Percentiles rank a stretch among this genome's conserved stretches.
These are phyloP conservation scores for Suillus spraguei DNA, from an alignment of 768 basidiomycete species.

Conservation along the genomic window DNA sequence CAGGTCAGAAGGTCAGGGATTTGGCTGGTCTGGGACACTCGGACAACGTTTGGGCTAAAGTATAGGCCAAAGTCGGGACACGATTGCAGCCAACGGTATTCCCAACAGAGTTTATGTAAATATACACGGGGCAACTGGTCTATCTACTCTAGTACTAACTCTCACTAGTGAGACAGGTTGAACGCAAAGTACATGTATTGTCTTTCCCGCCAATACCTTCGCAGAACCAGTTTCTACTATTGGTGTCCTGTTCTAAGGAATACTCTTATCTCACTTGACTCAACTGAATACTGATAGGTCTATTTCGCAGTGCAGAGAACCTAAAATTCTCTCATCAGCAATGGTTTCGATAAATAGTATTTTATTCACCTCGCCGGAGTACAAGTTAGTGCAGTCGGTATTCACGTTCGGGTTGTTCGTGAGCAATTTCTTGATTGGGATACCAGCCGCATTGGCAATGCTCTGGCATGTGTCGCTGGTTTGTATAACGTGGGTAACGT, in stretches of 20 bases:
- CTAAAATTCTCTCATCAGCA: constrained; percentile 14
- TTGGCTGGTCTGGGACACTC: constrained; percentile 17
- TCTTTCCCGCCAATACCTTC: not conserved
- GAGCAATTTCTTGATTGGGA: constrained; percentile 49
- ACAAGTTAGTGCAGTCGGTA: constrained; percentile 53
- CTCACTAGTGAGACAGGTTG: constrained; percentile 35
- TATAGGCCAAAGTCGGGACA: constrained; percentile 20
- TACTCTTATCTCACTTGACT: not conserved
- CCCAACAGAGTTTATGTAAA: no score
- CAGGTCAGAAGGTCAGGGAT: no score
- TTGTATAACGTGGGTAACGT: constrained; percentile 46
- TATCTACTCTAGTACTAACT: constrained; percentile 41
- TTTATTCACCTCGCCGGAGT: constrained; percentile 53
- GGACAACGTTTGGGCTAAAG: no score
- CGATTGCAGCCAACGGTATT: no score
- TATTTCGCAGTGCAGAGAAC: constrained; percentile 30
- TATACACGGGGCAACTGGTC: constrained; percentile 45
- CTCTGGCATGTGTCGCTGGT: constrained; percentile 52
- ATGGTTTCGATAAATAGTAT: not conserved
- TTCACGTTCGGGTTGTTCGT: constrained; percentile 71
- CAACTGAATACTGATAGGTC: constrained; percentile 5
- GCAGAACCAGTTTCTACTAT: not conserved
- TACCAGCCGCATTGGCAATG: constrained; percentile 44
- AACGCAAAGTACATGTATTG: not conserved
- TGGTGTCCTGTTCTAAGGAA: constrained; percentile 11